A percentile compares a stretch with the other conserved stretches of the same genome.
Evolutionary conservation across 306 rosid genomes (phyloP).

Genomic region (Erythrophleum fordii): DNA sequence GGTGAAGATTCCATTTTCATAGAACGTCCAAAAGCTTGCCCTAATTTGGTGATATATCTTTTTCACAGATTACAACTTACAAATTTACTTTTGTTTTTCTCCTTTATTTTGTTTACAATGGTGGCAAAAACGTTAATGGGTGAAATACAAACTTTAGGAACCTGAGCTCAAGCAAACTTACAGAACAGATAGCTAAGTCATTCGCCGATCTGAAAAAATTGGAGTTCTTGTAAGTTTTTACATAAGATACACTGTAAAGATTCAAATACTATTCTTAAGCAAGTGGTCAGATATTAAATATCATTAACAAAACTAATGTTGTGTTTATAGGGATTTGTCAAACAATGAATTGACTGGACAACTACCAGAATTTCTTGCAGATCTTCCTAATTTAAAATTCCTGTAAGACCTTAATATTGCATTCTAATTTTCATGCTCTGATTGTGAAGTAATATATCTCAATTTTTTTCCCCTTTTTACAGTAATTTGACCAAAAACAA

Average conservation of each 20-base stretch:
- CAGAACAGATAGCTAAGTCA: background rate
- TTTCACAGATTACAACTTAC: no score
- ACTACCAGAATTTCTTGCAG: background rate
- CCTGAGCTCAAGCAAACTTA: constrained; percentile 22
- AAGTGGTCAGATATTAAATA: background rate
- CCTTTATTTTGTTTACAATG: no score
- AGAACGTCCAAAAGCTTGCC: no score
- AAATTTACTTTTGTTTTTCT: background rate
- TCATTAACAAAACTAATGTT: background rate
- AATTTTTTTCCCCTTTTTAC: background rate
- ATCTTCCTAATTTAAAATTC: background rate
- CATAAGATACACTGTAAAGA: background rate
- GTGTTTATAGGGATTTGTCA: constrained; percentile 40
- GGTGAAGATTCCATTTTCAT: no score
- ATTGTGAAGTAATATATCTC: background rate
- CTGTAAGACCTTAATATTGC: background rate
- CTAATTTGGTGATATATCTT: no score
- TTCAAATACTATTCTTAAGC: background rate
- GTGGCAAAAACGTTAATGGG: no score
- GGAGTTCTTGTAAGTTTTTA: constrained; percentile 22
- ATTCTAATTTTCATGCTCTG: background rate
- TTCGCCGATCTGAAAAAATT: background rate
- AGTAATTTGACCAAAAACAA: constrained; percentile 34
- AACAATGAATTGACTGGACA: background rate
- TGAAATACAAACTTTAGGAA: background rate